These are phyloP conservation scores for Rickenella mellea DNA, from an alignment of 768 basidiomycete genomes.

Conservation along the genomic window DNA sequence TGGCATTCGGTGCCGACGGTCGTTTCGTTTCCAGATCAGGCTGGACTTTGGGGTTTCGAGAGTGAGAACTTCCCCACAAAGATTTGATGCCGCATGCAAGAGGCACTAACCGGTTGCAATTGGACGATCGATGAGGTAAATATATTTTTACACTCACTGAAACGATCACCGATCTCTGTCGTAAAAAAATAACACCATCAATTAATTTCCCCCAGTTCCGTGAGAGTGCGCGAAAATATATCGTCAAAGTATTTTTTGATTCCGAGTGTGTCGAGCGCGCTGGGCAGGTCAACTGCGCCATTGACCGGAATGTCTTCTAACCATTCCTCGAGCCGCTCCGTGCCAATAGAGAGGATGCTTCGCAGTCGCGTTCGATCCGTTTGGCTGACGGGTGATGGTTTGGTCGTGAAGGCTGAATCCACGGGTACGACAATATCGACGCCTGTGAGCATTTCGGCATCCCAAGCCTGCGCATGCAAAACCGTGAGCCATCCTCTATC, in stretches of 20 bases:
- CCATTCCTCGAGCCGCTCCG: slow-evolving; percentile 64
- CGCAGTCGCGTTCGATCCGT: slow-evolving; percentile 66
- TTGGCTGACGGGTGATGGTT: slow-evolving; percentile 44
- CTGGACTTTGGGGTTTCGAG: neutral
- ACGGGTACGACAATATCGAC: slow-evolving; percentile 33
- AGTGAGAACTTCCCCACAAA: neutral
- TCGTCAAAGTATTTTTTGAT: slow-evolving; percentile 56
- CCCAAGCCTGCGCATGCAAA: slow-evolving; percentile 58
- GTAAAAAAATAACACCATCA: neutral
- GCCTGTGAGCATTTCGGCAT: slow-evolving; percentile 33
- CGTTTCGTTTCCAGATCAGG: neutral
- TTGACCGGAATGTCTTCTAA: slow-evolving; percentile 20
- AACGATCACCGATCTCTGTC: neutral
- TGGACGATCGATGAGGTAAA: neutral
- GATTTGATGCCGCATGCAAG: neutral
- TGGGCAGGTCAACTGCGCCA: slow-evolving; percentile 4
- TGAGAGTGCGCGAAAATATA: slow-evolving; percentile 52
- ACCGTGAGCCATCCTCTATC: slow-evolving; percentile 69
- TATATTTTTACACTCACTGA: neutral
- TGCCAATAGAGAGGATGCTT: slow-evolving; percentile 54
- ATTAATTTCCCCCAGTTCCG: slow-evolving; percentile 41
- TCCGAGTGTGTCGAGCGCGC: slow-evolving; percentile 39
- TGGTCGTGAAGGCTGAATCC: slow-evolving; percentile 7
- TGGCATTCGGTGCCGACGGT: neutral
- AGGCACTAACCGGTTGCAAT: neutral